Conservation (phyloP, 306 rosid genomes). For the Begonia masoniana region DNA sequence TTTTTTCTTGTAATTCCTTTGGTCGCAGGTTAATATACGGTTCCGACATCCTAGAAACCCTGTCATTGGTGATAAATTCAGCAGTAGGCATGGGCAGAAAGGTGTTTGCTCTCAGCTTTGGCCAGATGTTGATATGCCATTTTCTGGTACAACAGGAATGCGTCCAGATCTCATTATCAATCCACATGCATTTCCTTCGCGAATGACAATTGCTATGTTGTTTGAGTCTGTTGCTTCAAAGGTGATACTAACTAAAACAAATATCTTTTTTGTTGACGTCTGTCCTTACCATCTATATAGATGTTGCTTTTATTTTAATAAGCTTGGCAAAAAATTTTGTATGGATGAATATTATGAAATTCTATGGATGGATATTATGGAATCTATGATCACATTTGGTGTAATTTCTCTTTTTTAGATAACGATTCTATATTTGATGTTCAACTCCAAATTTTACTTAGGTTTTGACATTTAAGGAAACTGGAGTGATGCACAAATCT, state of each 20-base stretch:
- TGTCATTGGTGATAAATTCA: constrained; percentile 88
- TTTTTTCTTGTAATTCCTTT: background rate
- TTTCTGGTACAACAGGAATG: constrained; percentile 85
- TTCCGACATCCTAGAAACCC: constrained; percentile 94
- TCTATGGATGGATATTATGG: too few species aligned
- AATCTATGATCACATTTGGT: too few species aligned
- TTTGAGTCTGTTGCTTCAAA: constrained; percentile 95
- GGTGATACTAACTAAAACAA: constrained; percentile 27
- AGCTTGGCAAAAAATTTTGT: too few species aligned
- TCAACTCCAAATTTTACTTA: too few species aligned
- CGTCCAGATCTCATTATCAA: constrained; percentile 97
- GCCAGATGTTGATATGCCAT: constrained; percentile 99
- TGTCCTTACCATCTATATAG: background rate
- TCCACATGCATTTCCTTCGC: constrained; percentile 99
- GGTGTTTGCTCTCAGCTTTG: constrained; percentile 99
- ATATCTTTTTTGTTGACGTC: background rate
- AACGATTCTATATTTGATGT: too few species aligned
- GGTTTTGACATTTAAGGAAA: too few species aligned
- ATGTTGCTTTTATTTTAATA: too few species aligned
- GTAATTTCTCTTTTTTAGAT: too few species aligned
- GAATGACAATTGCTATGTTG: constrained; percentile 99
- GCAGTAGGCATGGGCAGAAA: constrained; percentile 98
- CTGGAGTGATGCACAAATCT: too few species aligned
- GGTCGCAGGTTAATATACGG: constrained; percentile 66
- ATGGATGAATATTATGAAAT: too few species aligned